Base-by-base conservation (phyloP, 495 filamentous ascomycete genomes). In the Talaromyces adpressus region DNA sequence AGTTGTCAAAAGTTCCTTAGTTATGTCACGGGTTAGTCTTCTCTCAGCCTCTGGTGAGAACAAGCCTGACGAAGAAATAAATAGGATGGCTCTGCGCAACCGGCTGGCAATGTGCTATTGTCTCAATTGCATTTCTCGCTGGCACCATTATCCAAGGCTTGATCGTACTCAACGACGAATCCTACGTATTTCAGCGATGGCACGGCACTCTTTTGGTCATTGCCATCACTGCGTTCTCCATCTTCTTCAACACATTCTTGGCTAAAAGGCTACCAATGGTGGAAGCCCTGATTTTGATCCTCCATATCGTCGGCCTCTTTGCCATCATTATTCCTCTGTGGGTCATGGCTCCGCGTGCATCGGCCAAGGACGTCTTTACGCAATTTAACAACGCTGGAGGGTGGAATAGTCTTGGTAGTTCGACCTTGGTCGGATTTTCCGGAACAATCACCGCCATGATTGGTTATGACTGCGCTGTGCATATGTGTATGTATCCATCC, bases 291-390 rank as follows among this genome's bases (percentile, higher is more conserved):
- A 81, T 87, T 54, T 69, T 89, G 32, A 75, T 87, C 16, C 74
- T 89, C n/a, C 87, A 89, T 71, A 69, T 87, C 23, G 70, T 82
- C 20, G 85, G 84, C 2, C 80, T 90, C 47, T 85, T 90, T 63
- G 84, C 78, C 8, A 79, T 88, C 47, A 70, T 89, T 34, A 81
- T 88, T 25, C 81, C 84, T 0, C 70, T 90, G 9, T 81, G 81
- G 73, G 79, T 83, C 39, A 76, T 87, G 56, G 77, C 77, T 14
- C 79, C 81, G 3, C 76, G 75, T 22, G 73, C 77, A 20, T 73
- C 73, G 22, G 74, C 78, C 1, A 70, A 73, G 9, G 76, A 71
- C 16, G 81, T 86, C 23, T 84, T 87, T 63, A 78, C 79, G 5
- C 72, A 77, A 1, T 83, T 85, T 65, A 70, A 76, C 36, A 82